These are phyloP conservation scores for Canariomyces notabilis DNA, from an alignment of 2,329 filamentous ascomycete species.

Conservation along the genomic window DNA sequence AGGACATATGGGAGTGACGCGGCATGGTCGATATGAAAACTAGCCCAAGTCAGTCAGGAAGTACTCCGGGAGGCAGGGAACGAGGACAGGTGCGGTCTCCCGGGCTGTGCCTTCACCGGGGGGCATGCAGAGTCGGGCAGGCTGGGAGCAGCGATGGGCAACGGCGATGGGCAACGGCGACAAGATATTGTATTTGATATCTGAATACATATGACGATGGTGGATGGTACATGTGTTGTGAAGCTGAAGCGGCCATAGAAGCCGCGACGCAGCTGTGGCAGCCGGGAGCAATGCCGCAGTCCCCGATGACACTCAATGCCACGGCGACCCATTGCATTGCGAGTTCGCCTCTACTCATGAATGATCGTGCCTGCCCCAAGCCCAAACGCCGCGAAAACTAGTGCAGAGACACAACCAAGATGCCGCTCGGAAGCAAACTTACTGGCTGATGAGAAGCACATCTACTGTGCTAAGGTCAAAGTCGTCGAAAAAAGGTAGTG, in stretches of 20 bases:
- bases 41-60: conserved; percentile 36
- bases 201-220: conserved; percentile 24
- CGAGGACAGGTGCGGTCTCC: not conserved
- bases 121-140: conserved; percentile 13
- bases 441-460: conserved; percentile 97
- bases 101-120: conserved; percentile 13
- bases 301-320: not conserved
- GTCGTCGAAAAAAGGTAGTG: conserved; percentile 95
- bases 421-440: conserved; percentile 48
- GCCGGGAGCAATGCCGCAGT: conserved; percentile 1
- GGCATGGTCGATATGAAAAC: conserved; percentile 98
- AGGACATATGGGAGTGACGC: conserved; percentile 96
- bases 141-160: conserved; percentile 17
- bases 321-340: conserved; percentile 5
- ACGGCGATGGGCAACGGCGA: conserved; percentile 22
- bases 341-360: conserved; percentile 17
- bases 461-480: conserved; percentile 97
- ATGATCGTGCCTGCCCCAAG: conserved; percentile 19
- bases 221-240: conserved; percentile 22
- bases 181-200: conserved; percentile 27
- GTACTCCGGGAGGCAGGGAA: not conserved
- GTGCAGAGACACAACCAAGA: conserved; percentile 9
- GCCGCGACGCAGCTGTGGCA: conserved; percentile 3
- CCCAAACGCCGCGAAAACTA: conserved; percentile 17
- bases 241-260: conserved; percentile 9